These are phyloP conservation scores for Posidonia australis DNA, from an alignment of 106 monocot species.

Conservation along the genomic window DNA sequence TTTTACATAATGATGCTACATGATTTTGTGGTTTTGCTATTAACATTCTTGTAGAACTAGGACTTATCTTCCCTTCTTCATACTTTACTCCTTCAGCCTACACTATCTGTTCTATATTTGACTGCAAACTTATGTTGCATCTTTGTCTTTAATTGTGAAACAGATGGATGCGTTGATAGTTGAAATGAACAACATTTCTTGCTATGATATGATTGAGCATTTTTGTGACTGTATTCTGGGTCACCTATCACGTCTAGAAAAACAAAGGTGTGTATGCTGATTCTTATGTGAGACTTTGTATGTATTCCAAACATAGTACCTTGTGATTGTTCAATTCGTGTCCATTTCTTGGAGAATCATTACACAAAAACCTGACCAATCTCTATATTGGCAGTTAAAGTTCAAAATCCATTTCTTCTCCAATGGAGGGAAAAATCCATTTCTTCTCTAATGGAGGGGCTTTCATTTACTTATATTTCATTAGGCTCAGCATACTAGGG, in stretches of 20 bases:
- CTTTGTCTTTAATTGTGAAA: neutral
- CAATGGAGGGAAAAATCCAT: neutral
- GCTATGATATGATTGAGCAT: conserved; percentile 69
- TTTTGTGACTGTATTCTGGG: conserved; percentile 36
- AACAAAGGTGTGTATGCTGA: conserved; percentile 37
- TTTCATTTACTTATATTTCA: neutral
- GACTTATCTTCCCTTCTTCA: too few species aligned
- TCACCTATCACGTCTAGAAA: conserved; percentile 38
- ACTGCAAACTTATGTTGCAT: too few species aligned
- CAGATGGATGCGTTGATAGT: conserved; percentile 62
- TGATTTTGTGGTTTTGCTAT: too few species aligned
- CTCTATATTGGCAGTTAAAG: too few species aligned
- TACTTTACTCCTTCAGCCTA: too few species aligned
- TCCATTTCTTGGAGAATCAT: neutral
- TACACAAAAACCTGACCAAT: neutral
- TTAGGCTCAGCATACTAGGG: neutral
- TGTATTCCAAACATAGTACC: neutral
- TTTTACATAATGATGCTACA: too few species aligned
- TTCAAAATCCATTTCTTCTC: neutral
- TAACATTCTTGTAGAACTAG: too few species aligned
- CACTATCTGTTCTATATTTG: too few species aligned
- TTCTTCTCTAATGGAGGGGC: neutral
- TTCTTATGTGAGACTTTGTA: neutral
- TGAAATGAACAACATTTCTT: conserved; percentile 50
- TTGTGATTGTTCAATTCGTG: neutral